Evolutionary conservation across 2,329 filamentous ascomycete genomes (phyloP), one percentile per base, ranked within the genome.

Genomic region (Triangularia setosa): DNA sequence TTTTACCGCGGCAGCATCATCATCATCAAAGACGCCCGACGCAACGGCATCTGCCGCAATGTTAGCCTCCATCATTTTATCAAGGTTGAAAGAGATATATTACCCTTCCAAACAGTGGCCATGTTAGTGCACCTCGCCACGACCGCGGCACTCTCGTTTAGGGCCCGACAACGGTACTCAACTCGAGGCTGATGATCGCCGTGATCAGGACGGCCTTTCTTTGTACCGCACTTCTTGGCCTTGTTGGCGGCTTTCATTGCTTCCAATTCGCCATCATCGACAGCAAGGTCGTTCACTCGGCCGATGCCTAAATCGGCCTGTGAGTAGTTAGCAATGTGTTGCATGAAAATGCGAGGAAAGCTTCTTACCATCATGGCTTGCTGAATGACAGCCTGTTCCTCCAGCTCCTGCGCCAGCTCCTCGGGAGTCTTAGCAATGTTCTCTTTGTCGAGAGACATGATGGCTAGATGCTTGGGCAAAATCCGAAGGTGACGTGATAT

Each of bases 291-390:
- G 1, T 73, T 69, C 7, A 74, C 23, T 4, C 74, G 73, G 7
- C 23, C n/a, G 3, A 63, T 65, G 11, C 75, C 74, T 1, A 76
- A 67, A 44, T 76, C 75, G 24, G 69, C 69, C 74, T 75, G 11
- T n/a, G 12, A n/a, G 3, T 24, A 5, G 58, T 66, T 48, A 69
- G 61, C 40, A 61, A 23, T 48, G 16, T 58, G 23, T 27, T 5
- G 24, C 21, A 16, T 24, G 18, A 18, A 5, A n/a, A 2, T 6
- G 14, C 1, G 12, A 6, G 24, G 7, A 12, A 54, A 24, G 33
- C 1, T n/a, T 40, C 21, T 48, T 55, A 65, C 63, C 64, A 65
- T 64, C 65, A 67, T 66, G 9, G 54, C 64, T 18, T 27, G 54
- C 9, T 30, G 35, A 8, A 33, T 23, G 16, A 18, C 30, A 24